These are phyloP conservation scores for Purpureocillium lavendulum DNA, from an alignment of 2,329 filamentous ascomycete species.

Conservation along the genomic window DNA sequence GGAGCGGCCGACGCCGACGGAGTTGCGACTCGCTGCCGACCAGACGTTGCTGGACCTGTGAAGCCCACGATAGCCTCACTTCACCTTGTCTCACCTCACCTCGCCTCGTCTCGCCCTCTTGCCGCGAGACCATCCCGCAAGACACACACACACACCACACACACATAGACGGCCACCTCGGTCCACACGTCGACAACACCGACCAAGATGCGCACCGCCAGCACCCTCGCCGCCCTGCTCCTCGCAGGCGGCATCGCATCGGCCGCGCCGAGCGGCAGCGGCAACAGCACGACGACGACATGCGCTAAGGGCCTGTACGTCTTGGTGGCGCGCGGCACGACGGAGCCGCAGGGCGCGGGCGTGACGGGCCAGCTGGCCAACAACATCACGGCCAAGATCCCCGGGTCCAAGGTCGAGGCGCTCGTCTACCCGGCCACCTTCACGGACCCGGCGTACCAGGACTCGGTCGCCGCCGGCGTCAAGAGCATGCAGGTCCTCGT, in stretches of 20 bases:
- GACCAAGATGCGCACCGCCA: slow-evolving; percentile 5
- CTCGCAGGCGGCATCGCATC: slow-evolving; percentile 12
- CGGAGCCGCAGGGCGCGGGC: slow-evolving; percentile 24
- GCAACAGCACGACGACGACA: slow-evolving; percentile 12
- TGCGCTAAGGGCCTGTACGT: slow-evolving; percentile 30
- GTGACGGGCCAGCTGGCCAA: slow-evolving; percentile 22
- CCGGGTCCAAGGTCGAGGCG: slow-evolving; percentile 23
- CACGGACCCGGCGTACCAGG: slow-evolving; percentile 20
- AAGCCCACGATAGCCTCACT: too few species aligned
- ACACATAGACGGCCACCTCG: not conserved
- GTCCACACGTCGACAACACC: not conserved
- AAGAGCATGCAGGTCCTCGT: slow-evolving; percentile 20
- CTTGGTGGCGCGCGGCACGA: slow-evolving; percentile 29
- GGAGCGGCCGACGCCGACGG: too few species aligned
- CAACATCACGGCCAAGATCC: slow-evolving; percentile 20
- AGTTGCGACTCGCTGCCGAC: too few species aligned
- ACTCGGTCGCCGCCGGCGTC: slow-evolving; percentile 25
- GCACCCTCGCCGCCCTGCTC: slow-evolving; percentile 7
- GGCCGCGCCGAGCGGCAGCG: slow-evolving; percentile 14
- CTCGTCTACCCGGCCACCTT: slow-evolving; percentile 30
- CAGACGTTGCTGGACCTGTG: too few species aligned
- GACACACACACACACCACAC: not conserved
- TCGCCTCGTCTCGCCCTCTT: too few species aligned
- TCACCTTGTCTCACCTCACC: too few species aligned
- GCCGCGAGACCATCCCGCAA: not conserved